Evolutionary conservation across 768 basidiomycete genomes (phyloP), one percentile per base, ranked within the genome.

Genomic region (Boletellus ananiceps): DNA sequence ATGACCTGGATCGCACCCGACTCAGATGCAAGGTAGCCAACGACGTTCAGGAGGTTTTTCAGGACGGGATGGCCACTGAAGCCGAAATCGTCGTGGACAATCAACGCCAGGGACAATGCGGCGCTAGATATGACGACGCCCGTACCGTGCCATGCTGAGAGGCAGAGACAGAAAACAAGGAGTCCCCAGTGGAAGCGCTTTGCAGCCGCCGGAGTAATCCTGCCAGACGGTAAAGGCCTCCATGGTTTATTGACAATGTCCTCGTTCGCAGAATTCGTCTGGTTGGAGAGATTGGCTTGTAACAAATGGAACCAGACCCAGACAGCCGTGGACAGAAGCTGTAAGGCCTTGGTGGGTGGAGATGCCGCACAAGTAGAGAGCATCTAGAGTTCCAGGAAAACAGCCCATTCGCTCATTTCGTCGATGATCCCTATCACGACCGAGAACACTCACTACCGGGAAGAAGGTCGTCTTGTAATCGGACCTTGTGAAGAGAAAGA

Each of bases 151-250:
- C 45, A 40, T 0, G 49, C 50, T 19, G 66, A 69, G 19, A 62
- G 37, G 21, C 25, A 46, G 23, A 66, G 46, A 49, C 71, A 72
- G 4, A 61, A 4, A 8, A 56, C 36, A 11, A 70, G 46, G 33
- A 71, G 57, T 5, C 34, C 51, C 69, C 69, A 73, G 7, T 72
- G 68, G n/a, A 72, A 52, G 4, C 50, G 32, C 4, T 47, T 36
- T 6, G 69, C 61, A 2, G 56, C 39, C 4, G 29, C 4, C 11
- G 56, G 29, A 3, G 65, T 54, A 12, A 74, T 60, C 8, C 68
- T 62, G 8, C 66, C 58, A 0, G 73, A 55, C 5, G 74, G 71
- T 4, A 74, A 41, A 3, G 74, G 73, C 7, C 73, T 54, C 65
- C 66, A 68, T 12, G 69, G 62, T 49, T 66, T 68, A 54, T 71